phyloP scores from a whole-genome alignment of 192 early-diverging fungal species.

The Backusella morwellensis region DNA sequence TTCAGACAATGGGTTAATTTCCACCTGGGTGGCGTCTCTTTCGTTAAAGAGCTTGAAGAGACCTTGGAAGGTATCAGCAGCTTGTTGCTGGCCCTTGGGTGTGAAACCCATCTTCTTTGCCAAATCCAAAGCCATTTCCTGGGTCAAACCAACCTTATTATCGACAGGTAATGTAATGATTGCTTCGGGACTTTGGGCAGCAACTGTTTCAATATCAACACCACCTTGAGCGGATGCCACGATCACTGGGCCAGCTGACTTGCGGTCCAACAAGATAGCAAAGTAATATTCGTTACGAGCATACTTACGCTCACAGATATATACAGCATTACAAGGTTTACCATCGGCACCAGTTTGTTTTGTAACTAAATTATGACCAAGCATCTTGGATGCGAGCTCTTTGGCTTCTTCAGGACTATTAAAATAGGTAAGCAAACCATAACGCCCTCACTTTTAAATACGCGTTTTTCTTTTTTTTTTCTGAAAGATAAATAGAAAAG shows the following conservation, averaged over 20 bases:
- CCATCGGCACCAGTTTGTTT: slow-evolving; percentile 98
- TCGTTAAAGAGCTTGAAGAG: slow-evolving; percentile 97
- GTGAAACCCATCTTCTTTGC: slow-evolving; percentile 91
- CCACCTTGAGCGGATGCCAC: slow-evolving; percentile 97
- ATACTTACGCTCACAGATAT: slow-evolving; percentile 95
- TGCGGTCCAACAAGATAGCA: slow-evolving; percentile 97
- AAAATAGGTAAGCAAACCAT: not conserved
- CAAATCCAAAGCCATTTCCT: slow-evolving; percentile 71
- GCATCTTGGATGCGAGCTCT: slow-evolving; percentile 90
- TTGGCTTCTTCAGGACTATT: slow-evolving; percentile 83
- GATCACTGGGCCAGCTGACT: slow-evolving; percentile 90
- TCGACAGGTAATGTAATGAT: slow-evolving; percentile 92
- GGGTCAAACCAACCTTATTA: slow-evolving; percentile 79
- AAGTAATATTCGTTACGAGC: slow-evolving; percentile 99
- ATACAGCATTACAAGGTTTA: slow-evolving; percentile 91
- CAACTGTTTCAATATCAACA: slow-evolving; percentile 97
- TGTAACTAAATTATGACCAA: slow-evolving; percentile 96
- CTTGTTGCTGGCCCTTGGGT: slow-evolving; percentile 74
- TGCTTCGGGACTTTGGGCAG: slow-evolving; percentile 93
- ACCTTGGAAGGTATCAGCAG: slow-evolving; percentile 87
- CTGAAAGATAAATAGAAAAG: not conserved
- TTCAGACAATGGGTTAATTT: slow-evolving; percentile 99
- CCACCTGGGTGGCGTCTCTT: slow-evolving; percentile 97
- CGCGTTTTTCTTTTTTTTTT: not conserved
- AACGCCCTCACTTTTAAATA: not conserved